Percentiles rank a stretch among this genome's conserved stretches.
These are phyloP conservation scores for Epichloe aotearoae DNA, from an alignment of 2,329 filamentous ascomycete genomes.

Conservation along the genomic window DNA sequence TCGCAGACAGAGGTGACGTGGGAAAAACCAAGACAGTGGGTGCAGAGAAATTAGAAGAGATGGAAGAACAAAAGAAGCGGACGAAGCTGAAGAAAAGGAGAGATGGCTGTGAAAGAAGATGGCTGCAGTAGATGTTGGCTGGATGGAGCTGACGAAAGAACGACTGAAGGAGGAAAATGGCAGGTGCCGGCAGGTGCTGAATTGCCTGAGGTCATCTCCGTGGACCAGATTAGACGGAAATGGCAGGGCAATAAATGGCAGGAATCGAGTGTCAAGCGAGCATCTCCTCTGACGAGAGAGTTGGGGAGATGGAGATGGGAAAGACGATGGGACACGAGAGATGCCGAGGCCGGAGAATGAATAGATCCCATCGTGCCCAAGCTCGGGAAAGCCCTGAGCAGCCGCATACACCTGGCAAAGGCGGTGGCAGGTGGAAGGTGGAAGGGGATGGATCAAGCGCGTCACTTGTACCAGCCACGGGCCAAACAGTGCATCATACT, in stretches of 20 bases:
- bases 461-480: background rate
- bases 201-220: slow-evolving; percentile 4
- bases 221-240: slow-evolving; percentile 10
- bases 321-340: slow-evolving; percentile 5
- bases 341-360: slow-evolving; percentile 1
- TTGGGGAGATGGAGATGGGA: background rate
- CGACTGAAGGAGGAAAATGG: slow-evolving; percentile 7
- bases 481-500: background rate
- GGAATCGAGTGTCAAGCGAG: slow-evolving; percentile 9
- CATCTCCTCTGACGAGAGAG: background rate
- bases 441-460: background rate
- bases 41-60: slow-evolving; percentile 8
- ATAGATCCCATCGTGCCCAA: background rate
- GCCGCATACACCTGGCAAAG: slow-evolving; percentile 5
- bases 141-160: slow-evolving; percentile 1
- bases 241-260: slow-evolving; percentile 12
- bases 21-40: slow-evolving; percentile 10
- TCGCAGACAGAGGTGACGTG: slow-evolving; percentile 16
- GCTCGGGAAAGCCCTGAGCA: slow-evolving; percentile 3
- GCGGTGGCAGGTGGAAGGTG: slow-evolving; percentile 2
- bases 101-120: slow-evolving; percentile 2
- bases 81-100: slow-evolving; percentile 6
- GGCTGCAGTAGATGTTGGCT: slow-evolving; percentile 5
- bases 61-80: slow-evolving; percentile 6
- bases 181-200: slow-evolving; percentile 16